Evolutionary conservation across 352 stramenopile species (phyloP).

Genomic region (Globisporangium irregulare): DNA sequence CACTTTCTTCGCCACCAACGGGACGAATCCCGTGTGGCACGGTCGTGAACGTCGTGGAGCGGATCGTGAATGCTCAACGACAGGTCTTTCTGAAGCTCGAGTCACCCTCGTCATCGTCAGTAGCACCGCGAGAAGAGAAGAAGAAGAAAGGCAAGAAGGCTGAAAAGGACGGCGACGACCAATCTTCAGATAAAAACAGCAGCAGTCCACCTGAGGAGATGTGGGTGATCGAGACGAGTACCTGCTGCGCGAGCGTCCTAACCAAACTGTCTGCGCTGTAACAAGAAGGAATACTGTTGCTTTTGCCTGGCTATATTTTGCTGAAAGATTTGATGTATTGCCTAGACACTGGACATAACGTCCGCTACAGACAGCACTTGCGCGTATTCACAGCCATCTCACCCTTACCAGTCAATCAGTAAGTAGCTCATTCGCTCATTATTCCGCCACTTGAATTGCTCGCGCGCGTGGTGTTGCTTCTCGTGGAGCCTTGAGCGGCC

Average conservation of each 20-base stretch:
- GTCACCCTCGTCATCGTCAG: background rate
- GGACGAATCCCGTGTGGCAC: constrained; percentile 55
- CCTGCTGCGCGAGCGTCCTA: constrained; percentile 75
- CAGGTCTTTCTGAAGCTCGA: constrained; percentile 54
- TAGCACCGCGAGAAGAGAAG: background rate
- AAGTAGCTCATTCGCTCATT: background rate
- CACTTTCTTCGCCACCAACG: constrained; percentile 50
- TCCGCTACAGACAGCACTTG: background rate
- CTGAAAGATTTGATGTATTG: background rate
- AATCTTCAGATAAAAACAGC: background rate
- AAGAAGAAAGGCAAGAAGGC: background rate
- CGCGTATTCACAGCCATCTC: background rate
- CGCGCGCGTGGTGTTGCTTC: background rate
- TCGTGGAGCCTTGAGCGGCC: background rate
- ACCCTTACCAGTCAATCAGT: background rate
- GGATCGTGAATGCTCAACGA: constrained; percentile 54
- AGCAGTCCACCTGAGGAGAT: constrained; percentile 10
- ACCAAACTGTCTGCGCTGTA: constrained; percentile 30
- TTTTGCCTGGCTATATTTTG: background rate
- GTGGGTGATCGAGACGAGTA: constrained; percentile 80
- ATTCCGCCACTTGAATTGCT: background rate
- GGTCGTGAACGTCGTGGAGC: constrained; percentile 50
- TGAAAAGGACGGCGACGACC: background rate
- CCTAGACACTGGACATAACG: background rate
- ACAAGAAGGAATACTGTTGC: background rate